phyloP scores from a whole-genome alignment of 1,284 basidiomycete species.

The Blastosporella zonata region DNA sequence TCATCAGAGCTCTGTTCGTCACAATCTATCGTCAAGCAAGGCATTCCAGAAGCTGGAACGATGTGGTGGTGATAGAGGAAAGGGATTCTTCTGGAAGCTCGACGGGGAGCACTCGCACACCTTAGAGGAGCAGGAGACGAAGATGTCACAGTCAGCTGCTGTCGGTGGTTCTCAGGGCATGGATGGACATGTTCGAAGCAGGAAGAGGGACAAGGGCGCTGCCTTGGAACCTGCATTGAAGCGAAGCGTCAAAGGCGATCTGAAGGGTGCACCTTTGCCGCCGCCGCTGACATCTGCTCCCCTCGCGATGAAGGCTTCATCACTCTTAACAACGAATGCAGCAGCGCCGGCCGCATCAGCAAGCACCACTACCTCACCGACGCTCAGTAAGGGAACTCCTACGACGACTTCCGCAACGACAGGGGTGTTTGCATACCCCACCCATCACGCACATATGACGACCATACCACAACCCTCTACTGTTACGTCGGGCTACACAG shows the following conservation, averaged over 20 bases:
- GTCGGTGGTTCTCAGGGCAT: conserved; percentile 32
- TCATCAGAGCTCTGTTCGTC: conserved; percentile 82
- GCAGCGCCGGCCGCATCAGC: conserved; percentile 5
- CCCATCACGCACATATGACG: conserved; percentile 23
- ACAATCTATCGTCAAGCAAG: conserved; percentile 86
- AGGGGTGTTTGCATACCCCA: conserved; percentile 38
- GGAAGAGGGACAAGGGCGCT: conserved; percentile 52
- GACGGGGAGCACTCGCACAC: conserved; percentile 69
- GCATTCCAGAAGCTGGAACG: conserved; percentile 86
- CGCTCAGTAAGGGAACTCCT: conserved; percentile 6
- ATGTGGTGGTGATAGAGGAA: conserved; percentile 81
- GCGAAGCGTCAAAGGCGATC: conserved; percentile 60
- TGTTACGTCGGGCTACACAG: conserved; percentile 37
- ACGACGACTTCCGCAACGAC: conserved; percentile 31
- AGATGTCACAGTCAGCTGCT: conserved; percentile 39
- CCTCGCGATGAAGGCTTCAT: conserved; percentile 38
- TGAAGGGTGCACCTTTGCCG: conserved; percentile 52
- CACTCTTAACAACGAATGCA: conserved; percentile 14
- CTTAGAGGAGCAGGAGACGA: conserved; percentile 66
- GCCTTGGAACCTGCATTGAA: conserved; percentile 59
- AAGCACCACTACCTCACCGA: conserved; percentile 10
- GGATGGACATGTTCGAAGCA: conserved; percentile 30
- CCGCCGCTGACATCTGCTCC: conserved; percentile 66
- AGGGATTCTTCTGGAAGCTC: conserved; percentile 88
- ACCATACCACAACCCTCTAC: conserved; percentile 25